Evolutionary conservation across 495 filamentous ascomycete genomes (phyloP), one percentile per base, ranked within the genome.

Genomic region (Daldinia decipiens): DNA sequence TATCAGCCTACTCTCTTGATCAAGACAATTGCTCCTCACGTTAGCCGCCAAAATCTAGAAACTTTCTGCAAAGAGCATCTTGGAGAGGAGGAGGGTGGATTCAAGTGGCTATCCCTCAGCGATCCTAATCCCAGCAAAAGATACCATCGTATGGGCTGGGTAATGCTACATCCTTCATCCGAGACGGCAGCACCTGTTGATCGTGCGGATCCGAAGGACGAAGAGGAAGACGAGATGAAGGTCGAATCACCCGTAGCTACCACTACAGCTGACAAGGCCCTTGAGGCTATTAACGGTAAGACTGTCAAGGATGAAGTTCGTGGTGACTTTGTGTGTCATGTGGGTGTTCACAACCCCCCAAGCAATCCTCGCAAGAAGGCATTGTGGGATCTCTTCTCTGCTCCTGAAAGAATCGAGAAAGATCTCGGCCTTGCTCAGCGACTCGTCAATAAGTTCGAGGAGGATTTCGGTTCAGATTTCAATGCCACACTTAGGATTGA

Each of bases 81-180:
- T 0, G 92, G 93, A 26, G 92, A 96, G 69, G 87, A 87, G 24
- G 89, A 94, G 67, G 93, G 94, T 60, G 93, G 94, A 0, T 94
- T 92, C 82, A 95, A 92, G 75, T 96, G 92, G 89, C 84, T 97
- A 8, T 97, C 93, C 60, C 85, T 98, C 45, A 97, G 93, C 76
- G 95, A 99, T 76, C 95, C 95, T 0, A 99, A 98, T 74, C 95
- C 96, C 0, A 89, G 91, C 65, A 99, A 99, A 81, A 92, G 96
- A 68, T 99, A 92, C 73, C 95, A 99, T 76, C 90, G 95, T 1
- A 99, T 99, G 83, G 95, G 96, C 21, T 99, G 94, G 94, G 93
- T 99, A 62, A 97, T 98, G 86, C 84, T 99, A 7, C 82, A 98
- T 76, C 92, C 93, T 43, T 87, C 89, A 12, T 82, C 89, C 2